phyloP scores from a whole-genome alignment of 2,329 filamentous ascomycete genomes.

The Alternaria sp. region DNA sequence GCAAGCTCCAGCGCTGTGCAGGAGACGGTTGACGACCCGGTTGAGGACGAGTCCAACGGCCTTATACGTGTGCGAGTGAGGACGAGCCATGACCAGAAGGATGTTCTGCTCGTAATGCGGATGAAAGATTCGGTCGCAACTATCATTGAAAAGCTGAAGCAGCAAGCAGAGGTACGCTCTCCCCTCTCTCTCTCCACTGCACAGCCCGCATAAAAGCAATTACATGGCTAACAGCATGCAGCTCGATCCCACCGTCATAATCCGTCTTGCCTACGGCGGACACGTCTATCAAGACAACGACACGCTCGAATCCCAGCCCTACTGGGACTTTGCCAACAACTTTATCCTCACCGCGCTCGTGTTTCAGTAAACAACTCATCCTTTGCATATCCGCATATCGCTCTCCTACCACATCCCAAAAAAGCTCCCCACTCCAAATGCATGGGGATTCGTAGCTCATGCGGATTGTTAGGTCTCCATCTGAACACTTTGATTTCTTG shows the following conservation, averaged over 20 bases:
- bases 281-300: slow-evolving; percentile 76
- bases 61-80: slow-evolving; percentile 47
- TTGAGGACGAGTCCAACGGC: slow-evolving; percentile 32
- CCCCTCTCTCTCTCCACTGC: background rate
- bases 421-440: background rate
- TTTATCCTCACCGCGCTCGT: slow-evolving; percentile 26
- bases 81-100: slow-evolving; percentile 51
- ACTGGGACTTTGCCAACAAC: slow-evolving; percentile 69
- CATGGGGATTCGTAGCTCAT: background rate
- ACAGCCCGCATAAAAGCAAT: background rate
- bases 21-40: slow-evolving; percentile 43
- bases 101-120: slow-evolving; percentile 49
- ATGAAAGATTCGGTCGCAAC: slow-evolving; percentile 66
- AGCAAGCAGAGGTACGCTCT: slow-evolving; percentile 68
- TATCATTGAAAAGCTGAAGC: slow-evolving; percentile 69
- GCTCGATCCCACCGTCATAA: slow-evolving; percentile 66
- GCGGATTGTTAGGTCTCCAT: background rate
- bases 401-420: background rate
- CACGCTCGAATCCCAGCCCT: slow-evolving; percentile 69
- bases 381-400: background rate
- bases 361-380: slow-evolving; percentile 5
- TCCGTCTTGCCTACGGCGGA: slow-evolving; percentile 82
- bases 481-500: background rate
- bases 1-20: slow-evolving; percentile 2
- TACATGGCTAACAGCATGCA: slow-evolving; percentile 18